phyloP scores from a whole-genome alignment of 192 early-diverging fungal species.

The Coemansia pectinata region DNA sequence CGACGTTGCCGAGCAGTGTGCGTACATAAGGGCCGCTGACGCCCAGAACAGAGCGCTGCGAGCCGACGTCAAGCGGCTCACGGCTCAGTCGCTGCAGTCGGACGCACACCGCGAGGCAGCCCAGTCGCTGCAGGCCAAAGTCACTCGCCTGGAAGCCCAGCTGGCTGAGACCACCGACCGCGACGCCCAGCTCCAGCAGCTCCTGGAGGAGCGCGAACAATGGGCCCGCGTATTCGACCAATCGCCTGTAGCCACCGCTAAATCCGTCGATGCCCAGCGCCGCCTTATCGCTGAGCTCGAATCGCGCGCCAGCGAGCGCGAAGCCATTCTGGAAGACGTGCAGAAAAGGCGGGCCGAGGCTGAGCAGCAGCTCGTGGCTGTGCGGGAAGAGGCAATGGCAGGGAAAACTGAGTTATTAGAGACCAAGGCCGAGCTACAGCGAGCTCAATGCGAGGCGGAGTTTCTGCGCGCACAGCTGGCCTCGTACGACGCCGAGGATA shows the following conservation, averaged over 20 bases:
- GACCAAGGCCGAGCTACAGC: conserved; percentile 11
- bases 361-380: neutral
- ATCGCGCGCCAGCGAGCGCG: conserved; percentile 15
- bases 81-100: conserved; percentile 48
- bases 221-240: conserved; percentile 45
- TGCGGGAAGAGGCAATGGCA: neutral
- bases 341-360: neutral
- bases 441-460: conserved; percentile 62
- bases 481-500: conserved; percentile 48
- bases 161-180: conserved; percentile 23
- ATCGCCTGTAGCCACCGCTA: conserved; percentile 36
- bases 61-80: conserved; percentile 47
- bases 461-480: conserved; percentile 68
- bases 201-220: conserved; percentile 51
- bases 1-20: conserved; percentile 58
- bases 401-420: neutral
- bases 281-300: conserved; percentile 11
- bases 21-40: conserved; percentile 55
- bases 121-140: conserved; percentile 56
- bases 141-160: conserved; percentile 57
- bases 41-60: conserved; percentile 60
- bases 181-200: conserved; percentile 45
- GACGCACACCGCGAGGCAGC: conserved; percentile 52
- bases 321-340: conserved; percentile 8
- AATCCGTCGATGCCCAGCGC: conserved; percentile 24